phyloP scores from a whole-genome alignment of 176 grass and related monocot genomes.

The Eremochloa ophiuroides region DNA sequence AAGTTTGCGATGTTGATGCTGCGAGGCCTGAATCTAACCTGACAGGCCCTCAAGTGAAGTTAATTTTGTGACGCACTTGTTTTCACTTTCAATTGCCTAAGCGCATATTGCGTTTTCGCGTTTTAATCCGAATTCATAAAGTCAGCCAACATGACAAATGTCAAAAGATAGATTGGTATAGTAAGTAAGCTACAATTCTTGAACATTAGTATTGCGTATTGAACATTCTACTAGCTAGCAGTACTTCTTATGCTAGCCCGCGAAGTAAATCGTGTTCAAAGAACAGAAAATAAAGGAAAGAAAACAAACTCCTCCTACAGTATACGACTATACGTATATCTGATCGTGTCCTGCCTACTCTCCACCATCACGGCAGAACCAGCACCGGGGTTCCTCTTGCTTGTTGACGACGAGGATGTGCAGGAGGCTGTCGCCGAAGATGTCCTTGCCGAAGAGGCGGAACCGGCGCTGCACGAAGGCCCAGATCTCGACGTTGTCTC shows the following conservation, averaged over 20 bases:
- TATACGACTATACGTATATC: background rate
- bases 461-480: constrained; percentile 14
- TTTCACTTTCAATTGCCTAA: background rate
- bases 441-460: background rate
- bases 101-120: background rate
- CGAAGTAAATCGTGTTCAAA: background rate
- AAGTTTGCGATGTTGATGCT: background rate
- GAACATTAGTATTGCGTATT: background rate
- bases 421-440: constrained; percentile 37
- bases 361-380: background rate
- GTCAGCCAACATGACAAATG: background rate
- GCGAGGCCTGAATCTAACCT: background rate
- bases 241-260: background rate
- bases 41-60: background rate
- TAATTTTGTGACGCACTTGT: background rate
- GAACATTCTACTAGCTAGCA: background rate
- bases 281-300: background rate
- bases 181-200: background rate
- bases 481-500: constrained; percentile 3
- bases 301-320: no score
- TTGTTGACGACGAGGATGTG: constrained; percentile 29
- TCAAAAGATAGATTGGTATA: background rate
- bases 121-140: background rate
- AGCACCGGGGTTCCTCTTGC: background rate
- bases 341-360: background rate